These are phyloP conservation scores for Perkinsus marinus DNA, from an alignment of 169 alveolate species.

Conservation along the genomic window DNA sequence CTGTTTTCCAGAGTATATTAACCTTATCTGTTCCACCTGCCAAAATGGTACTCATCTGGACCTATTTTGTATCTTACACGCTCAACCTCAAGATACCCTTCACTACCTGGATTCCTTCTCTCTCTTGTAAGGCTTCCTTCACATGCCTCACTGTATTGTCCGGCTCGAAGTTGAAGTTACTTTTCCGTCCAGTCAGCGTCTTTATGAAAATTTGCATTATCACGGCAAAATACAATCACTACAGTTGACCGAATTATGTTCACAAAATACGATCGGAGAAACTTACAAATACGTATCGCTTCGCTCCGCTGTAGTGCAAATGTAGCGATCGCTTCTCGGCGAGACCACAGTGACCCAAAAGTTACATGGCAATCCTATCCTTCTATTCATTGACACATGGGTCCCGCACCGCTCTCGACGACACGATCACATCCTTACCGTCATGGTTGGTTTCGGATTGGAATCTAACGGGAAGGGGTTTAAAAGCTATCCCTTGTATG, in stretches of 20 bases:
- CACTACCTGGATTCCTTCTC: slow-evolving; percentile 58
- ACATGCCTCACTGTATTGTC: slow-evolving; percentile 79
- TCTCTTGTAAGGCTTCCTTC: slow-evolving; percentile 81
- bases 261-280: neutral
- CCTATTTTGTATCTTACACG: neutral
- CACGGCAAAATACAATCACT: neutral
- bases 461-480: no score
- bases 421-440: no score
- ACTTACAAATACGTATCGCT: neutral
- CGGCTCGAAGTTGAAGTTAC: slow-evolving; percentile 80
- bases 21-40: slow-evolving; percentile 69
- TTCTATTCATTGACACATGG: no score
- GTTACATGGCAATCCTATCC: no score
- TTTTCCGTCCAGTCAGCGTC: slow-evolving; percentile 82
- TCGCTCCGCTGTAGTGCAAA: neutral
- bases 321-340: no score
- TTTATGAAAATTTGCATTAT: slow-evolving; percentile 74
- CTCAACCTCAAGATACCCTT: neutral
- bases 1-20: slow-evolving; percentile 77
- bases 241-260: neutral
- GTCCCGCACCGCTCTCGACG: no score
- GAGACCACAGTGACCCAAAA: no score
- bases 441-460: no score
- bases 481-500: no score
- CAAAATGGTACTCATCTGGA: slow-evolving; percentile 11